Evolutionary conservation across 139 green algal species (phyloP).

Genomic region (Haematococcus sp.): DNA sequence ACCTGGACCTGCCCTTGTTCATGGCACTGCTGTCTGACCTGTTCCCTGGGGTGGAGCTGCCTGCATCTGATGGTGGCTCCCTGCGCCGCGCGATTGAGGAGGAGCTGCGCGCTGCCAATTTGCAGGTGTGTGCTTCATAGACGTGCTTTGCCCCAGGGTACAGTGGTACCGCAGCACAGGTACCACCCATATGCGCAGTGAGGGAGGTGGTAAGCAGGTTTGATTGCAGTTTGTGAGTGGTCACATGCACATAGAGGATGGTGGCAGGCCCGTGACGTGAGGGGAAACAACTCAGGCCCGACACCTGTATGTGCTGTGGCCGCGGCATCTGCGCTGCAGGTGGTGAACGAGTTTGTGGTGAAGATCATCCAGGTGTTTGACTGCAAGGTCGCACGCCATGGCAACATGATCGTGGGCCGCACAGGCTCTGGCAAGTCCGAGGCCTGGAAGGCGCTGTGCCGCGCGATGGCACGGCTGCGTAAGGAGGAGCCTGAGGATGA

Average conservation of each 20-base stretch:
- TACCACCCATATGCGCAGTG: too few species aligned
- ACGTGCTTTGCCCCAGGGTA: too few species aligned
- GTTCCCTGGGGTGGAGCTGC: slow-evolving; percentile 81
- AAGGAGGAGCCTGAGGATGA: slow-evolving; percentile 64
- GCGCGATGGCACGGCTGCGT: slow-evolving; percentile 60
- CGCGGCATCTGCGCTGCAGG: slow-evolving; percentile 38
- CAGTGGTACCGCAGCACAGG: too few species aligned
- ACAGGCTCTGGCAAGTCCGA: slow-evolving; percentile 79
- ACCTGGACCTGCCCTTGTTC: slow-evolving; percentile 82
- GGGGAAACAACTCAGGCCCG: too few species aligned
- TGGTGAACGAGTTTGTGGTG: slow-evolving; percentile 73
- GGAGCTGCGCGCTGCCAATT: slow-evolving; percentile 60
- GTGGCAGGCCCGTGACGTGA: too few species aligned
- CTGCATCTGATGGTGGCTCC: slow-evolving; percentile 48
- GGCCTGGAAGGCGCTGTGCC: slow-evolving; percentile 75
- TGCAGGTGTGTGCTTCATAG: slow-evolving; percentile 57
- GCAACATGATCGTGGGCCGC: slow-evolving; percentile 91
- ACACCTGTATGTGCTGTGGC: too few species aligned
- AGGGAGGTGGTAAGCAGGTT: too few species aligned
- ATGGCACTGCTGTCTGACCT: slow-evolving; percentile 79
- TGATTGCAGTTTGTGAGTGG: too few species aligned
- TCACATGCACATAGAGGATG: too few species aligned
- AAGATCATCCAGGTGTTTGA: slow-evolving; percentile 93
- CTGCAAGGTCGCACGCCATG: slow-evolving; percentile 86
- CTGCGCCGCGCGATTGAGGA: slow-evolving; percentile 66